These are phyloP conservation scores for Capsella bursapastoris DNA, from an alignment of 345 rosid genomes.

Conservation along the genomic window DNA sequence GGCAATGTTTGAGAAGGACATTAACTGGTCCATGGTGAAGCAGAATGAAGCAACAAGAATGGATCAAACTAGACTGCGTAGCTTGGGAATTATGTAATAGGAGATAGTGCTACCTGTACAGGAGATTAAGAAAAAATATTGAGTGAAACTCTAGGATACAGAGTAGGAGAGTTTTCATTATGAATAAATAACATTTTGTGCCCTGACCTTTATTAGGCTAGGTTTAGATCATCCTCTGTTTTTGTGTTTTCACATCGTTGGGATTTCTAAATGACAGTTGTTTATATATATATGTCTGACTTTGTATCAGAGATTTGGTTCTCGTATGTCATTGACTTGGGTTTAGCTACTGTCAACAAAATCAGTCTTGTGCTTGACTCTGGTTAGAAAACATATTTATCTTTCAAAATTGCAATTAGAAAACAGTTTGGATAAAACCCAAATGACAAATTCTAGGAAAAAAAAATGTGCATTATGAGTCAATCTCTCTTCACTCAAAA, in stretches of 20 bases:
- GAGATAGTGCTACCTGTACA: constrained; percentile 45
- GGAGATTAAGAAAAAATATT: constrained; percentile 36
- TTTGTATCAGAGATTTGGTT: background rate
- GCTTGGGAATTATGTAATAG: constrained; percentile 38
- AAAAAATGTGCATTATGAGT: background rate
- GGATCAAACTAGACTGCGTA: constrained; percentile 21
- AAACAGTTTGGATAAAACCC: constrained; percentile 17
- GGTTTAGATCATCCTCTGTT: constrained; percentile 31
- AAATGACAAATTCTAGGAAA: background rate
- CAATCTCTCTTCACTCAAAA: constrained; percentile 18
- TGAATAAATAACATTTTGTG: constrained; percentile 31
- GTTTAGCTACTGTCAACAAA: constrained; percentile 13
- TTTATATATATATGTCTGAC: constrained; percentile 23
- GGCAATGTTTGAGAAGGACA: constrained; percentile 58
- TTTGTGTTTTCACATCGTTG: constrained; percentile 25
- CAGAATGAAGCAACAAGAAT: constrained; percentile 27
- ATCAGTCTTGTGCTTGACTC: background rate
- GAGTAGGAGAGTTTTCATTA: constrained; percentile 34
- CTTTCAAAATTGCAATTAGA: constrained; percentile 28
- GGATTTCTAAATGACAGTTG: constrained; percentile 4
- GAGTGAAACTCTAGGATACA: constrained; percentile 36
- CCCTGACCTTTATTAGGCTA: constrained; percentile 30
- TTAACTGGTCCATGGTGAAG: constrained; percentile 80
- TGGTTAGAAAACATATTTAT: constrained; percentile 28
- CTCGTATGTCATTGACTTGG: constrained; percentile 10